Evolutionary conservation across 2,329 filamentous ascomycete genomes (phyloP).

Genomic region (Penicillium sp.): DNA sequence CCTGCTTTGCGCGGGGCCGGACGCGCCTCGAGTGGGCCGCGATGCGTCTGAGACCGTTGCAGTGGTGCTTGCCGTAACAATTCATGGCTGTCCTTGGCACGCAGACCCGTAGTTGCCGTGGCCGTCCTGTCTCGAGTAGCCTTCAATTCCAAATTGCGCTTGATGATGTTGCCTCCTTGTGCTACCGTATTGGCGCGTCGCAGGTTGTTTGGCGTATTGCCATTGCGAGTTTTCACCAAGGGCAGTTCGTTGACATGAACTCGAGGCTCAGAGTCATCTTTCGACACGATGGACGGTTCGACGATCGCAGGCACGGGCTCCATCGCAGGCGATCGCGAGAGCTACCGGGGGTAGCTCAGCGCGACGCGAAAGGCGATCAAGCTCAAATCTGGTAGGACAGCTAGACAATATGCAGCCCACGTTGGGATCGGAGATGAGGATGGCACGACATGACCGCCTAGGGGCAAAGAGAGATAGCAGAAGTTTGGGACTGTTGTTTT

Average conservation of each 20-base stretch:
- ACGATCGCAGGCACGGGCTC: conserved; percentile 16
- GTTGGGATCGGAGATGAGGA: conserved; percentile 26
- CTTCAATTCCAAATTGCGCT: conserved; percentile 30
- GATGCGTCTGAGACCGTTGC: conserved; percentile 48
- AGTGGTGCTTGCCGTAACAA: conserved; percentile 40
- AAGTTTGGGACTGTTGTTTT: conserved; percentile 12
- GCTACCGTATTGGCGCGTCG: conserved; percentile 41
- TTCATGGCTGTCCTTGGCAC: conserved; percentile 55
- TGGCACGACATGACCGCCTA: conserved; percentile 31
- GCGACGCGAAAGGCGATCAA: conserved; percentile 7
- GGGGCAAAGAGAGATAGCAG: not conserved
- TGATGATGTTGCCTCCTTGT: conserved; percentile 31
- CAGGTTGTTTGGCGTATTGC: conserved; percentile 26
- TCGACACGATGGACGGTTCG: conserved; percentile 13
- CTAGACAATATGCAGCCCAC: conserved; percentile 19
- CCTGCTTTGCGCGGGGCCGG: conserved; percentile 64
- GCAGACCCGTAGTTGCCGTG: conserved; percentile 38
- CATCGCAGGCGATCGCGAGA: conserved; percentile 20
- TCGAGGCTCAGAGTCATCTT: conserved; percentile 16
- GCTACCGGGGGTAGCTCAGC: conserved; percentile 11
- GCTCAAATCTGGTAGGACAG: not conserved
- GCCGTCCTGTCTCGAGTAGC: conserved; percentile 33
- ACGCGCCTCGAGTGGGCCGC: conserved; percentile 55
- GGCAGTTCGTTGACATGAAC: conserved; percentile 20
- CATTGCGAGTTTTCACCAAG: conserved; percentile 17